Evolutionary conservation across 352 stramenopile species (phyloP), one percentile per base, ranked within the genome.

Genomic region (Elongisporangium undulatum): DNA sequence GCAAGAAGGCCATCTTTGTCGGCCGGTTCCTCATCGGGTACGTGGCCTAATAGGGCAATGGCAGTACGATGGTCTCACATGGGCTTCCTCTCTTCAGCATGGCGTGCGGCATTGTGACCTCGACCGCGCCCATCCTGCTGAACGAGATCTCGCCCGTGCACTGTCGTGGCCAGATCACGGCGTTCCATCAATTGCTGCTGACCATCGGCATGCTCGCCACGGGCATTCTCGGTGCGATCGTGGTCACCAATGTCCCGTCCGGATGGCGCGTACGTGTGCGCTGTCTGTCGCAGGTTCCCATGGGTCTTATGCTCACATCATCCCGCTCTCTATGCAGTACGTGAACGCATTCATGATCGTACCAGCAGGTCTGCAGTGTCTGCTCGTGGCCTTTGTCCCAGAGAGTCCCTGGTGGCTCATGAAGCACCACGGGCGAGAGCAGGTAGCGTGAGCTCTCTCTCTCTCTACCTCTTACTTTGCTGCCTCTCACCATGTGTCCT

Each of bases 361-460:
- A 24, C 85, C 84, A 9, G 79, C 85, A 0, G 26, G 85, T 10
- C 16, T 90, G 24, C 85, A 92, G 62, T 75, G 87, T 38, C 19
- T 85, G 26, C 65, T 80, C 22, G 67, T 79, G 48, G 63, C 64
- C 17, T 78, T 83, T 23, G 75, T 97, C 38, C 86, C 90, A 0
- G 89, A 97, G 67, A 96, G 86, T 72, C 89, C 89, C 22, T 93
- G 82, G 69, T 97, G 90, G 90, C 70, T 96, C 8, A 87, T 96
- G 70, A 91, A 87, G 61, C 76, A 83, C 49, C 74, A 77, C 17
- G 74, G 84, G 48, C 64, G 74, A 67, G 62, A 74, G 34, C 72
- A 78, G 50, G 69, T 74, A 13, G 3, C 48, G 17, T 16, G 2
- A n/a, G 51, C 20, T 12, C 19, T 6, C 7, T 19, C 20, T 34